Evolutionary conservation across 257 asterid species (phyloP).

Genomic region (Solanum chiquidenum): DNA sequence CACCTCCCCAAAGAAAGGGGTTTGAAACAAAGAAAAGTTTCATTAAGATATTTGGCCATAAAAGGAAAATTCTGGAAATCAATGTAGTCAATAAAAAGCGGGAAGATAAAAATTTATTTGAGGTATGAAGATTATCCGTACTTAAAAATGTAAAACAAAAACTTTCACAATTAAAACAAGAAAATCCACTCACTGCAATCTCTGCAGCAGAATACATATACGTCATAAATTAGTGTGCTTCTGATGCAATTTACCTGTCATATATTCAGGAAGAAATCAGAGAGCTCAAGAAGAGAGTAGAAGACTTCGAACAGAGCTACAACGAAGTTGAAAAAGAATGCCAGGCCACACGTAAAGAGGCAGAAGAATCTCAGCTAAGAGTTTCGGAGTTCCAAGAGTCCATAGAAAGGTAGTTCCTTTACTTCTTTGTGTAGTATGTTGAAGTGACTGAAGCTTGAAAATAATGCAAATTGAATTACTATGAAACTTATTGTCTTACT

Average conservation of each 20-base stretch:
- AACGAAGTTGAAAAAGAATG: slow-evolving; percentile 51
- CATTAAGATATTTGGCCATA: background rate
- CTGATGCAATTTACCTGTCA: background rate
- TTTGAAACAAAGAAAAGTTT: background rate
- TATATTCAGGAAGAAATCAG: slow-evolving; percentile 51
- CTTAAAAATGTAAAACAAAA: background rate
- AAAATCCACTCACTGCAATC: background rate
- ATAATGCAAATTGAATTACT: background rate
- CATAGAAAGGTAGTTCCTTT: slow-evolving; percentile 54
- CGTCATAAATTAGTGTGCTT: background rate
- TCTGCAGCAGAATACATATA: background rate
- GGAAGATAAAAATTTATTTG: background rate
- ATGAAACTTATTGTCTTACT: slow-evolving; percentile 2
- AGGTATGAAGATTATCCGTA: background rate
- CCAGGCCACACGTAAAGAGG: slow-evolving; percentile 50
- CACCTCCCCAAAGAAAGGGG: background rate
- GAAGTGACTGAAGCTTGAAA: background rate
- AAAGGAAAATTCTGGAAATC: background rate
- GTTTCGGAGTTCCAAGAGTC: slow-evolving; percentile 63
- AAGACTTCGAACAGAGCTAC: slow-evolving; percentile 49
- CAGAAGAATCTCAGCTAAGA: slow-evolving; percentile 61
- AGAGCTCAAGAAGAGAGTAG: slow-evolving; percentile 51
- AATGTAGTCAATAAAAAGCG: background rate
- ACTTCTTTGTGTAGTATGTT: background rate
- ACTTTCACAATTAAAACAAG: background rate